Evolutionary conservation across 805 yeast species (phyloP).

Genomic region (Yamadazyma sp.): DNA sequence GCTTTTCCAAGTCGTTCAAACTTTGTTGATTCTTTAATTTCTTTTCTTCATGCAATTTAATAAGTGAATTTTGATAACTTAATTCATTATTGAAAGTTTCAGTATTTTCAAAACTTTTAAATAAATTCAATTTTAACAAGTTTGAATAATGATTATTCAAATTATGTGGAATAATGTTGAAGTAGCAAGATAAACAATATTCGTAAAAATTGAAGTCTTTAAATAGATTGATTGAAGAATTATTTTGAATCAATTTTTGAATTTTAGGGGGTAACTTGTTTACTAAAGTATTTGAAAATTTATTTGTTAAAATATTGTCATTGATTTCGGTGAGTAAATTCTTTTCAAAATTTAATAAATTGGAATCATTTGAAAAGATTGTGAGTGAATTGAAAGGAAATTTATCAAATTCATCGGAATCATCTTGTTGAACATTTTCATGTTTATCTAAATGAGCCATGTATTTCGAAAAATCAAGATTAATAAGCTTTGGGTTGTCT

Average conservation of each 20-base stretch:
- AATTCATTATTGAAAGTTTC: constrained; percentile 27
- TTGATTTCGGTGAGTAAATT: constrained; percentile 26
- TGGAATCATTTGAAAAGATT: constrained; percentile 37
- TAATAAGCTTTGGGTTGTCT: constrained; percentile 1
- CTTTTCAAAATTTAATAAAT: constrained; percentile 31
- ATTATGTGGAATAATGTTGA: constrained; percentile 29
- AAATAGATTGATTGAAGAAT: constrained; percentile 29
- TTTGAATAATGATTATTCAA: constrained; percentile 36
- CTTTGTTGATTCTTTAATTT: constrained; percentile 25
- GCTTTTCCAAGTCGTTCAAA: constrained; percentile 15
- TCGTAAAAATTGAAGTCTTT: constrained; percentile 32
- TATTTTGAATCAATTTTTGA: constrained; percentile 30
- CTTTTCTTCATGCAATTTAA: constrained; percentile 21
- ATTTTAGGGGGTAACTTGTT: constrained; percentile 32
- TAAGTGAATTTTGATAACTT: constrained; percentile 21
- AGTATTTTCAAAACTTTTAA: constrained; percentile 35
- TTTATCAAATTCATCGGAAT: constrained; percentile 16
- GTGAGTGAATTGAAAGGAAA: constrained; percentile 35
- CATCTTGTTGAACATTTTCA: neutral
- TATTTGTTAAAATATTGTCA: constrained; percentile 19
- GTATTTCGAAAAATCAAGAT: neutral
- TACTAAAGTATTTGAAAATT: constrained; percentile 21
- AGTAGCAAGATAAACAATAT: constrained; percentile 40
- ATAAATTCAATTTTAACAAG: constrained; percentile 33
- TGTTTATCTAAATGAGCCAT: neutral